Base-by-base conservation (phyloP, 176 grass and related monocot species). In the Musa beccarii region DNA sequence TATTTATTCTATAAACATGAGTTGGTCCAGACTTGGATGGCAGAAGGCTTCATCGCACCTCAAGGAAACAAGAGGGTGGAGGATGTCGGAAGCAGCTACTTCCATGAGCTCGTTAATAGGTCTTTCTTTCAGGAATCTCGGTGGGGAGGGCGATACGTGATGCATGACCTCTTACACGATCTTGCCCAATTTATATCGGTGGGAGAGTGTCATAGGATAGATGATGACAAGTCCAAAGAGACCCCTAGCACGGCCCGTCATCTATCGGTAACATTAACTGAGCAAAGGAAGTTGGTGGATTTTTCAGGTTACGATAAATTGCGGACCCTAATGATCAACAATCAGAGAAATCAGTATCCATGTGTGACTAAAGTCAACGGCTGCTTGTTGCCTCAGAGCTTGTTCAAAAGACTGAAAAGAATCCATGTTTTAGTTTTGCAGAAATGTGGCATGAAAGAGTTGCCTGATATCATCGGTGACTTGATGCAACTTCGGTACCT, bases 401-500 rank as follows among this genome's bases (percentile, higher is more conserved):
- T 68, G 54, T 68, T 82, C 50, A 69, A 57, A 43, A 52, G 76
- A 66, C 49, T 43, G 15, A 75, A 69, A 61, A 55, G 54, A 19
- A 53, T 82, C 17, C 51, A 72, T 51, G 68, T 76, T 10, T 54
- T 82, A 16, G 61, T 76, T 56, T 67, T 82, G 10, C 63, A 56
- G 1, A 22, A 56, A 5, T 49, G 73, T 17, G 22, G 50, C 3
- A 43, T 82, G 52, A 82, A 59, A 21, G 28, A 68, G 56, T 59
- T 82, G 13, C 63, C 80, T 14, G 72, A 75, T 53, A 75, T 55
- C 21, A 76, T 77, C 51, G 80, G 73, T 56, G 59, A 76, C 66
- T 57, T 82, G 59, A 77, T 76, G 52, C 80, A 76, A 57, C 21
- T 82, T 19, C 74, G 68, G 34, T 67, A 82, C 63, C 59, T 82